phyloP scores from a whole-genome alignment of 208 protist genomes.

The Entamoeba invadens region DNA sequence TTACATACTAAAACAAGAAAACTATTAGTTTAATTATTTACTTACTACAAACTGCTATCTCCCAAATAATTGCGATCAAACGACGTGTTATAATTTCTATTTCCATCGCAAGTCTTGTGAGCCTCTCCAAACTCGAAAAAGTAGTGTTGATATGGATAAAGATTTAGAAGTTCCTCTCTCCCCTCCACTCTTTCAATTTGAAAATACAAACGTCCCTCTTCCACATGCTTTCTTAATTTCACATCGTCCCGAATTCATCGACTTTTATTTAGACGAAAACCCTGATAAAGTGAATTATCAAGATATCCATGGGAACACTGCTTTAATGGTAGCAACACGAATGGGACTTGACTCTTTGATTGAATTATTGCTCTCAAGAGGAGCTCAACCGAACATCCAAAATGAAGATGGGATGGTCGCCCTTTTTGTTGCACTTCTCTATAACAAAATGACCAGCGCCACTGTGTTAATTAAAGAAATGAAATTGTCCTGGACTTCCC shows the following conservation, averaged over 20 bases:
- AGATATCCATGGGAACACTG: neutral
- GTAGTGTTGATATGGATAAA: too few species aligned
- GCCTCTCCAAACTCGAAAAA: too few species aligned
- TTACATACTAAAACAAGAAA: too few species aligned
- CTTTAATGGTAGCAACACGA: neutral
- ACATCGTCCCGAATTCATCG: neutral
- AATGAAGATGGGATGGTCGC: neutral
- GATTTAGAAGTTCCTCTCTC: too few species aligned
- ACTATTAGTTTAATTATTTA: too few species aligned
- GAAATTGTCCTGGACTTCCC: neutral
- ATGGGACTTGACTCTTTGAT: neutral
- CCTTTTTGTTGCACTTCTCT: neutral
- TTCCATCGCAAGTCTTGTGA: too few species aligned
- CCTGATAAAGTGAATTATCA: neutral
- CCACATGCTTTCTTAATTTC: too few species aligned
- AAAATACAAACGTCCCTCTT: too few species aligned
- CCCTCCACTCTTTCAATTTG: too few species aligned
- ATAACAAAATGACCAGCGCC: neutral
- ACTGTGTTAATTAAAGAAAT: neutral
- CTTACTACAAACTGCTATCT: too few species aligned
- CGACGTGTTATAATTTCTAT: too few species aligned
- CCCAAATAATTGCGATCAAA: too few species aligned
- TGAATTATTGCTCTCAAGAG: neutral
- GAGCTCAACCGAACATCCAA: neutral
- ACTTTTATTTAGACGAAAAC: neutral